phyloP scores from a whole-genome alignment of 83 land plant species.

The Picea abies region DNA sequence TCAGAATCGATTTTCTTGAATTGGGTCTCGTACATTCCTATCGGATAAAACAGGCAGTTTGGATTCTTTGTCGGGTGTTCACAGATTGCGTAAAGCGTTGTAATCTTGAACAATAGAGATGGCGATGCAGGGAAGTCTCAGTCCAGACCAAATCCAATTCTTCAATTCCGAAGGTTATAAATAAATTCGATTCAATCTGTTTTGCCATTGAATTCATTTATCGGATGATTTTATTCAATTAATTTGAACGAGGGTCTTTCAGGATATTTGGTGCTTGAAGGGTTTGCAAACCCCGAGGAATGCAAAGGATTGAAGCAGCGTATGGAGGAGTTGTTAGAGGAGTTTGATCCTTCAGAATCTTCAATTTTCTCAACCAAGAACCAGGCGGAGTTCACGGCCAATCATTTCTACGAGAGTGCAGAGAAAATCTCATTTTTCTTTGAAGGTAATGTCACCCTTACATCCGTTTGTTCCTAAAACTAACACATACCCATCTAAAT shows the following conservation, averaged over 20 bases:
- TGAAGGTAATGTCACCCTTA: constrained; percentile 54
- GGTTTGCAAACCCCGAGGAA: constrained; percentile 55
- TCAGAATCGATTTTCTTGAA: background rate
- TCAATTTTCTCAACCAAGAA: constrained; percentile 84
- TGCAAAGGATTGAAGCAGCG: constrained; percentile 51
- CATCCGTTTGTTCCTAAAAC: background rate
- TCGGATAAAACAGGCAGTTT: background rate
- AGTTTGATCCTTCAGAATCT: constrained; percentile 61
- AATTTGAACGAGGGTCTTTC: constrained; percentile 4
- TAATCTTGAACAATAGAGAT: background rate
- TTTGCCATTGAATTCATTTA: background rate
- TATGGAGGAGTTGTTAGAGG: constrained; percentile 61
- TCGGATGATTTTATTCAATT: background rate
- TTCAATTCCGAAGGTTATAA: constrained; percentile 28
- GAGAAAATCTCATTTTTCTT: constrained; percentile 94
- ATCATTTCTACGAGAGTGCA: constrained; percentile 90
- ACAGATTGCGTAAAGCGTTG: too few relatives aligned
- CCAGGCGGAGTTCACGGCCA: constrained; percentile 64
- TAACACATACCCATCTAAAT: background rate
- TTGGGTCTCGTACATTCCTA: background rate
- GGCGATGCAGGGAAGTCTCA: constrained; percentile 21
- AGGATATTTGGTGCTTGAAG: constrained; percentile 70
- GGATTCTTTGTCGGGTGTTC: too few relatives aligned
- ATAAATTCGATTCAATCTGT: background rate
- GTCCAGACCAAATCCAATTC: constrained; percentile 19